Evolutionary conservation across 1,284 basidiomycete genomes (phyloP).

Genomic region (Ganoderma sp.): DNA sequence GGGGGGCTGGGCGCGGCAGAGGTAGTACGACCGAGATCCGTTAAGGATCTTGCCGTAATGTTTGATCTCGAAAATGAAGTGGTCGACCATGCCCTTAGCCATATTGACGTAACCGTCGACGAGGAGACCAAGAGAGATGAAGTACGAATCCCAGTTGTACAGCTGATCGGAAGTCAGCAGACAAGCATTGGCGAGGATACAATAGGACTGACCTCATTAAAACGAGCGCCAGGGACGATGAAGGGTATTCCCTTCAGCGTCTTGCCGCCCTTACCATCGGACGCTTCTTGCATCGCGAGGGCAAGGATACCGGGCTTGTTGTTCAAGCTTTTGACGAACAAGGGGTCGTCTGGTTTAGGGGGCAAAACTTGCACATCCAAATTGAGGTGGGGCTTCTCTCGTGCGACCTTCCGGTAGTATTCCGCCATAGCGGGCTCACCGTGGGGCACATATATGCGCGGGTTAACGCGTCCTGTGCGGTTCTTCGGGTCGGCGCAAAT

Average conservation of each 20-base stretch:
- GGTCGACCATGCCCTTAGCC: slow-evolving; percentile 97
- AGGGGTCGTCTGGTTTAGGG: slow-evolving; percentile 82
- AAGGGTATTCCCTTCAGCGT: slow-evolving; percentile 95
- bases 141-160: slow-evolving; percentile 95
- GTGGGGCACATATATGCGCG: slow-evolving; percentile 93
- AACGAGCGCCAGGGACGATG: slow-evolving; percentile 95
- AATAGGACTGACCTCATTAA: slow-evolving; percentile 83
- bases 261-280: slow-evolving; percentile 76
- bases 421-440: slow-evolving; percentile 93
- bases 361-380: slow-evolving; percentile 92
- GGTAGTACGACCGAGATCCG: slow-evolving; percentile 86
- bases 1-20: slow-evolving; percentile 95
- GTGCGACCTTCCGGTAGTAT: slow-evolving; percentile 86
- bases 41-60: slow-evolving; percentile 93
- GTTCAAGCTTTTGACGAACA: slow-evolving; percentile 93
- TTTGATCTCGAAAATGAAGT: slow-evolving; percentile 99
- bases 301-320: slow-evolving; percentile 93
- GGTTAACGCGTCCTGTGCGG: slow-evolving; percentile 82
- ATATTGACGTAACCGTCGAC: slow-evolving; percentile 93
- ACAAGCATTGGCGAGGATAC: background rate
- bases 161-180: slow-evolving; percentile 50
- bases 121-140: slow-evolving; percentile 91
- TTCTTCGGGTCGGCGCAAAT: slow-evolving; percentile 98
- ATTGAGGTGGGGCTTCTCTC: slow-evolving; percentile 88
- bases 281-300: slow-evolving; percentile 93